Evolutionary conservation across 495 filamentous ascomycete species (phyloP).

Genomic region (Xylaria bambusicola): DNA sequence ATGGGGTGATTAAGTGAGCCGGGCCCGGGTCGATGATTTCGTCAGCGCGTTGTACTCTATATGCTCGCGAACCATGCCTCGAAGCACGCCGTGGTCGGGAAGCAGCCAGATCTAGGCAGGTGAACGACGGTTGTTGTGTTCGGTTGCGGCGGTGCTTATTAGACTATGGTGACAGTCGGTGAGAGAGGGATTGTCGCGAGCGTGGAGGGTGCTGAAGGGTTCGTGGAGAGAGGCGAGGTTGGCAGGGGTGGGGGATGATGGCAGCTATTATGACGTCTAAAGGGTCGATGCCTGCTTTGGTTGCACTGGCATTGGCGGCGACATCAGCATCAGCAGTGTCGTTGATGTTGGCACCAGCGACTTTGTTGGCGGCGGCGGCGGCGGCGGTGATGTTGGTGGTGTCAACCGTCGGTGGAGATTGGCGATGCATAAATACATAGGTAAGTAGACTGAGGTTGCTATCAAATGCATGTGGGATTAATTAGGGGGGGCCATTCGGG

Average conservation of each 20-base stretch:
- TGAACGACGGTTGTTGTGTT: too few relatives aligned
- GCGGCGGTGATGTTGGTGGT: too few relatives aligned
- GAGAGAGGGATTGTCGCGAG: slow-evolving; percentile 12
- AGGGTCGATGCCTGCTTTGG: not conserved
- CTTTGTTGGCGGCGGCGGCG: not conserved
- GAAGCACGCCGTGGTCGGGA: slow-evolving; percentile 4
- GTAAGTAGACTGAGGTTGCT: too few relatives aligned
- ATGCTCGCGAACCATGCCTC: slow-evolving; percentile 11
- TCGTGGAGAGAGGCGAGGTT: not conserved
- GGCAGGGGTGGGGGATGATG: not conserved
- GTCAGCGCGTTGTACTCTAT: slow-evolving; percentile 29
- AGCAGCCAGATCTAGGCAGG: too few relatives aligned
- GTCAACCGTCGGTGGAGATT: too few relatives aligned
- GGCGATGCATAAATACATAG: too few relatives aligned
- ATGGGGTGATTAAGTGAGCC: slow-evolving; percentile 17
- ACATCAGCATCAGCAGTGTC: too few relatives aligned
- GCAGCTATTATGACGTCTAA: not conserved
- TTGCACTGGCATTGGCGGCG: not conserved
- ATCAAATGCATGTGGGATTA: too few relatives aligned
- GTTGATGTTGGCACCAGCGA: not conserved
- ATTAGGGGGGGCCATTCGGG: too few relatives aligned
- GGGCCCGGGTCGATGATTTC: slow-evolving; percentile 25
- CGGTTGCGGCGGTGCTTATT: too few relatives aligned
- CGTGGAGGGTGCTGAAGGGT: slow-evolving; percentile 5
- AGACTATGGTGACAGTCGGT: slow-evolving; percentile 1